Conservation (phyloP, 768 basidiomycete genomes). For the Mycena leptocephala region DNA sequence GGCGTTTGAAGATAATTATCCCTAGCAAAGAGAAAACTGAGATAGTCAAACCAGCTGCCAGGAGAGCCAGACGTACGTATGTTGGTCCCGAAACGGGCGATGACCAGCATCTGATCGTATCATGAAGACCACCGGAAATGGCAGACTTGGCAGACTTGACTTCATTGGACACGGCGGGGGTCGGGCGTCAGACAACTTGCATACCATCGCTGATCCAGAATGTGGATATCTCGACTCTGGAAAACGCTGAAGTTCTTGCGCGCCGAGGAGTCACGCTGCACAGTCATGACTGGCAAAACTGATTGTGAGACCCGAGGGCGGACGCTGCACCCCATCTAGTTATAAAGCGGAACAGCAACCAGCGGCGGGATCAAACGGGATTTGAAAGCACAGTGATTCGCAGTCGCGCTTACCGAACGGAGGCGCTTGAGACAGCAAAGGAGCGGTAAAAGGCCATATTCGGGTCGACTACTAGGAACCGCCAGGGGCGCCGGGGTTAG, state of each 20-base stretch:
- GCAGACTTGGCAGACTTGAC: too few species aligned
- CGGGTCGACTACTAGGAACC: not conserved
- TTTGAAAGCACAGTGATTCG: not conserved
- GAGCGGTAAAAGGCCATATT: not conserved
- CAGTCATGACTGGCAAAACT: not conserved
- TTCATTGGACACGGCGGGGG: too few species aligned
- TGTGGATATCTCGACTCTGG: not conserved
- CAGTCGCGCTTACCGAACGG: too few species aligned
- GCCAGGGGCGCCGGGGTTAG: too few species aligned
- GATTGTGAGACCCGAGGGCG: not conserved
- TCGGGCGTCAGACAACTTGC: too few species aligned
- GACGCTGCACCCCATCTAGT: not conserved
- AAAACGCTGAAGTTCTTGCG: not conserved
- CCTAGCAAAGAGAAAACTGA: not conserved
- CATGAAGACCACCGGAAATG: too few species aligned
- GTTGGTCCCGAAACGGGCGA: too few species aligned
- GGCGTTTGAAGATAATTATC: not conserved
- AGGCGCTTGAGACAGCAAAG: not conserved
- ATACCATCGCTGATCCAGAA: not conserved
- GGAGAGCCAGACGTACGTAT: too few species aligned
- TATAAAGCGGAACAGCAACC: not conserved
- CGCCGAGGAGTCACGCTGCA: not conserved
- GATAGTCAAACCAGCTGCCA: not conserved
- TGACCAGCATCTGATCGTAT: too few species aligned
- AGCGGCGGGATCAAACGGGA: not conserved